Conservation (phyloP, 225 moss, liverwort and hornwort genomes). For the Bryum argenteum region DNA sequence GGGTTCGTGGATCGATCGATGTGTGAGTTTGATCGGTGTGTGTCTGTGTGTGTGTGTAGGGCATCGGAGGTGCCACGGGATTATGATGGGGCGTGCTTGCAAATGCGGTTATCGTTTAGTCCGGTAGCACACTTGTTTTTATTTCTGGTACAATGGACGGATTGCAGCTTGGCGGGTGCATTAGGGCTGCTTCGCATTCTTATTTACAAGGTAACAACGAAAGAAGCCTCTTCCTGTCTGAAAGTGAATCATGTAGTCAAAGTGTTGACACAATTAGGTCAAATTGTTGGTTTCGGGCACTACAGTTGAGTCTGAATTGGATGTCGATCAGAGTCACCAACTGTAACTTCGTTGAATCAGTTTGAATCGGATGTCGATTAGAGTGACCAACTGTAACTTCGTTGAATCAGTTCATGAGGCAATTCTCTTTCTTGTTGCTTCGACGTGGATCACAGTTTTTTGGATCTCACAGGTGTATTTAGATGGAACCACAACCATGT, state of each 20-base stretch:
- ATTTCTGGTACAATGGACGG: slow-evolving; percentile 89
- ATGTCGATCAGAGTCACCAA: slow-evolving; percentile 17
- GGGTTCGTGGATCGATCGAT: neutral
- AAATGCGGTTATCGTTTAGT: slow-evolving; percentile 93
- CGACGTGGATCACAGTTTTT: slow-evolving; percentile 2
- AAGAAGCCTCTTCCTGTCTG: slow-evolving; percentile 22
- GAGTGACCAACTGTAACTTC: slow-evolving; percentile 14
- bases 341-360: neutral
- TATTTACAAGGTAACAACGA: slow-evolving; percentile 74
- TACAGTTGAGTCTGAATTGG: no score
- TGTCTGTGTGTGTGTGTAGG: slow-evolving; percentile 40
- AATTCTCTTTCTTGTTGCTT: neutral
- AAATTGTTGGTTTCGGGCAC: neutral
- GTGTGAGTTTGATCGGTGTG: slow-evolving; percentile 2
- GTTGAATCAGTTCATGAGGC: neutral
- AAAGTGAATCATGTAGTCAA: neutral
- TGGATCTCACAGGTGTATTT: slow-evolving; percentile 79
- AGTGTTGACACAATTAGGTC: slow-evolving; percentile 14
- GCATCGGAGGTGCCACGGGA: slow-evolving; percentile 91
- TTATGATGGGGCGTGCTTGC: slow-evolving; percentile 85
- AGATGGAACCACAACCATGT: slow-evolving; percentile 92
- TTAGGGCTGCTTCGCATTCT: slow-evolving; percentile 85
- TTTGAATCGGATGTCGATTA: neutral
- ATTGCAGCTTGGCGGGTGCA: slow-evolving; percentile 93
- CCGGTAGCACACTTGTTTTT: slow-evolving; percentile 85